Percentiles rank a stretch among this genome's conserved stretches.
Evolutionary conservation across 106 monocot genomes (phyloP).

Genomic region (Acanthochlamys bracteata): DNA sequence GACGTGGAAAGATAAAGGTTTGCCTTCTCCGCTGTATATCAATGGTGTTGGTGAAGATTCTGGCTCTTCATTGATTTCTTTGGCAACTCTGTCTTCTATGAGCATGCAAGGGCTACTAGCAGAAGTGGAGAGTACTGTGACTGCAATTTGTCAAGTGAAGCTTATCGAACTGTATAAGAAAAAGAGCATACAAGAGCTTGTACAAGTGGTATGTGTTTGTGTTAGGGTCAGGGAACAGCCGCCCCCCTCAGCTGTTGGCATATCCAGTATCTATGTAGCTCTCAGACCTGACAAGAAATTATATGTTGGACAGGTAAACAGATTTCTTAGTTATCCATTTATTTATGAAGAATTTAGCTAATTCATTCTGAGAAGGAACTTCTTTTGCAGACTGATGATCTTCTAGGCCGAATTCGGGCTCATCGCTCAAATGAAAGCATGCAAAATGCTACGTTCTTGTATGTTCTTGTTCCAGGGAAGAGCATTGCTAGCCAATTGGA

Average conservation of each 20-base stretch:
- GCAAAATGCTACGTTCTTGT: constrained; percentile 47
- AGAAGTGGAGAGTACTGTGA: constrained; percentile 58
- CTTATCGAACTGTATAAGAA: constrained; percentile 53
- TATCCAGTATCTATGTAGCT: constrained; percentile 69
- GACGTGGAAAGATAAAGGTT: background rate
- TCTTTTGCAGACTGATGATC: constrained; percentile 78
- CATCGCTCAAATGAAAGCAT: constrained; percentile 76
- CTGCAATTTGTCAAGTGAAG: constrained; percentile 52
- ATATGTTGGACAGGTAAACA: constrained; percentile 85
- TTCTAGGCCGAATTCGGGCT: constrained; percentile 55
- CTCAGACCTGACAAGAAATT: constrained; percentile 74
- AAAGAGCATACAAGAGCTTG: constrained; percentile 33
- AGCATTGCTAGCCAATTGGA: constrained; percentile 83
- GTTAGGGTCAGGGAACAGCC: constrained; percentile 81
- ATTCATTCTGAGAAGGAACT: background rate
- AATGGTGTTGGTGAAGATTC: constrained; percentile 8
- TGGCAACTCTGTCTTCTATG: background rate
- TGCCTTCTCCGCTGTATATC: constrained; percentile 2
- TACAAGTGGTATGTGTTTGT: constrained; percentile 37
- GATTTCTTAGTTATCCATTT: background rate
- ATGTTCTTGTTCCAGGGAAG: constrained; percentile 81
- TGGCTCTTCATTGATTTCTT: constrained; percentile 4
- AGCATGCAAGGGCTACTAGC: constrained; percentile 17
- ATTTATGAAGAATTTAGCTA: background rate
- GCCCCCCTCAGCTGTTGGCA: constrained; percentile 80